Percentiles rank a stretch among this genome's conserved stretches.
Evolutionary conservation across 306 rosid genomes (phyloP).

Genomic region (Alnus rubra): DNA sequence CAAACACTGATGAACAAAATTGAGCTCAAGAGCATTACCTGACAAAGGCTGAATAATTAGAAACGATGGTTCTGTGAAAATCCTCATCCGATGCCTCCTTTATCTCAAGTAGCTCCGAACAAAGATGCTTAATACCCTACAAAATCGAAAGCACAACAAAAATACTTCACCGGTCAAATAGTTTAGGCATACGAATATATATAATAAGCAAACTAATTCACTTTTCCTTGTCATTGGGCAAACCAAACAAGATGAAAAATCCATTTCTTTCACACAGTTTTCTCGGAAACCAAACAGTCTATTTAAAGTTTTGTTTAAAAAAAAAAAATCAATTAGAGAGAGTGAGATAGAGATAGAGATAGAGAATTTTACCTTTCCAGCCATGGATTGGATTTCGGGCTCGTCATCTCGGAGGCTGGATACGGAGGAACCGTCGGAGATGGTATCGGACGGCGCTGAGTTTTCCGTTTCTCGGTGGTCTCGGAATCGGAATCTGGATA

Average conservation of each 20-base stretch:
- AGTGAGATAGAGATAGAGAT: background rate
- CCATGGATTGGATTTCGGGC: constrained; percentile 60
- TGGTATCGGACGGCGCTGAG: constrained; percentile 37
- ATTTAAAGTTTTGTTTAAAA: no score
- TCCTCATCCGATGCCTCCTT: constrained; percentile 65
- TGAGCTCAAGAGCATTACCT: constrained; percentile 38
- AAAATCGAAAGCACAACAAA: background rate
- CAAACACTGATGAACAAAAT: background rate
- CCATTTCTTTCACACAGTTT: background rate
- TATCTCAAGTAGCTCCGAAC: constrained; percentile 76
- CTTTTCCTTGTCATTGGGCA: background rate
- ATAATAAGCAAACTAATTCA: background rate
- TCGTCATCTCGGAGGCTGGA: constrained; percentile 45
- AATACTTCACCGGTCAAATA: background rate
- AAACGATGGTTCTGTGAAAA: constrained; percentile 53
- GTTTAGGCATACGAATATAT: background rate
- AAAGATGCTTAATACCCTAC: constrained; percentile 80
- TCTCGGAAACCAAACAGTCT: background rate
- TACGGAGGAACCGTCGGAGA: constrained; percentile 45
- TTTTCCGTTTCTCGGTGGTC: constrained; percentile 56
- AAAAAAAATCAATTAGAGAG: background rate
- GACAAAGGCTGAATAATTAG: constrained; percentile 57
- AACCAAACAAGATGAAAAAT: background rate
- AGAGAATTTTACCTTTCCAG: constrained; percentile 50
- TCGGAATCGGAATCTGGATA: constrained; percentile 60